phyloP scores from a whole-genome alignment of 306 rosid species.

The Quercus alba region DNA sequence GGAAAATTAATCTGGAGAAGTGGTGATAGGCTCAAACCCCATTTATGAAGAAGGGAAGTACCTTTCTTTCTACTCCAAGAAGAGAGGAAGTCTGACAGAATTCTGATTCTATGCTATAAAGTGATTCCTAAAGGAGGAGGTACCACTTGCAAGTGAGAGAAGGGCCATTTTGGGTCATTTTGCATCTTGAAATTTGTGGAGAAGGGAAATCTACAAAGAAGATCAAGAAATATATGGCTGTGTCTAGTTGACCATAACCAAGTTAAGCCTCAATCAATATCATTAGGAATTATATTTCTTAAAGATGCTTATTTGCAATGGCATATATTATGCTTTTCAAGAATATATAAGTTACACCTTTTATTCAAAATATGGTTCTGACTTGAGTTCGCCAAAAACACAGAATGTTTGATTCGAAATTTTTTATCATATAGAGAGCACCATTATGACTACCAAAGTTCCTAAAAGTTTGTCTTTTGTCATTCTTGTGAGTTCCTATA shows the following conservation, averaged over 20 bases:
- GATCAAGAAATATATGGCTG: neutral
- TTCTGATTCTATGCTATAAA: neutral
- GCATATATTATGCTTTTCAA: neutral
- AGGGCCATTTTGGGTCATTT: neutral
- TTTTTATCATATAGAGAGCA: neutral
- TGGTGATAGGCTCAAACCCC: neutral
- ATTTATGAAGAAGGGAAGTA: neutral
- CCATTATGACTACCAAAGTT: neutral
- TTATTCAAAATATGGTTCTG: neutral
- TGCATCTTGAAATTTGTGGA: neutral
- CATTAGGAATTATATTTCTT: neutral
- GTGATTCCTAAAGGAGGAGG: neutral
- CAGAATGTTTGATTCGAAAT: neutral
- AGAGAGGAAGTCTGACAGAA: neutral
- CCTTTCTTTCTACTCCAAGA: neutral
- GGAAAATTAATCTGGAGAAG: neutral
- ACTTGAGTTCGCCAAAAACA: neutral
- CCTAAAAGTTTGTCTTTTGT: neutral
- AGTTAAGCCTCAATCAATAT: neutral
- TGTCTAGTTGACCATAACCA: neutral
- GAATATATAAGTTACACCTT: neutral
- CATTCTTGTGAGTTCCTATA: neutral
- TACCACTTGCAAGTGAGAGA: neutral
- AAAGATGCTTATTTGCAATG: neutral
- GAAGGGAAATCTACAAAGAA: neutral